Evolutionary conservation across 257 asterid genomes (phyloP).

Genomic region (Buddleja alternifolia): DNA sequence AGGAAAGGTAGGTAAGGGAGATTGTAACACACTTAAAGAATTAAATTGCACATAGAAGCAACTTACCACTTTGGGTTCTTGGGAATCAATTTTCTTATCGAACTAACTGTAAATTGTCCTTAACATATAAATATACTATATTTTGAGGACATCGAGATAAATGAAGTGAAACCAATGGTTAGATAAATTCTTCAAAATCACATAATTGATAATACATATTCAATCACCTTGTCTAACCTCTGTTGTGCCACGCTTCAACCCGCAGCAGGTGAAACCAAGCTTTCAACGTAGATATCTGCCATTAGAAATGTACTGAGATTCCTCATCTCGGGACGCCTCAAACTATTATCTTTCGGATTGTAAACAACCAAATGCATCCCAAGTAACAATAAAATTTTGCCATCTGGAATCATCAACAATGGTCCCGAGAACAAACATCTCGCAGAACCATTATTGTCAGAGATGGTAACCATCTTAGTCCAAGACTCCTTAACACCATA

Average conservation of each 20-base stretch:
- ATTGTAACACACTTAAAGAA: too few relatives aligned
- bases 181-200: too few relatives aligned
- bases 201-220: neutral
- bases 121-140: neutral
- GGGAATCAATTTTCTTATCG: neutral
- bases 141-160: neutral
- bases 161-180: neutral
- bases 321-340: conserved; percentile 29
- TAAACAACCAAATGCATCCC: conserved; percentile 37
- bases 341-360: conserved; percentile 29
- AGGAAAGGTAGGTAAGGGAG: too few relatives aligned
- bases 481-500: conserved; percentile 51
- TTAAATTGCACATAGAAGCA: neutral
- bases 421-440: conserved; percentile 25
- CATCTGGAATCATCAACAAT: conserved; percentile 35
- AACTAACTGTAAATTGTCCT: neutral
- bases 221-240: neutral
- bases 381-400: conserved; percentile 42
- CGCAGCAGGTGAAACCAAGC: conserved; percentile 43
- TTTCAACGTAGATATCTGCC: conserved; percentile 47
- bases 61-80: neutral
- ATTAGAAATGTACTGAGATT: conserved; percentile 24
- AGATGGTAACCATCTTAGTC: conserved; percentile 42
- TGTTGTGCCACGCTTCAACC: neutral
- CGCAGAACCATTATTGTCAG: conserved; percentile 26